Percentiles rank a stretch among this genome's conserved stretches.
Evolutionary conservation across 2,329 filamentous ascomycete species (phyloP).

Genomic region (Scolecobasidium constrictum): DNA sequence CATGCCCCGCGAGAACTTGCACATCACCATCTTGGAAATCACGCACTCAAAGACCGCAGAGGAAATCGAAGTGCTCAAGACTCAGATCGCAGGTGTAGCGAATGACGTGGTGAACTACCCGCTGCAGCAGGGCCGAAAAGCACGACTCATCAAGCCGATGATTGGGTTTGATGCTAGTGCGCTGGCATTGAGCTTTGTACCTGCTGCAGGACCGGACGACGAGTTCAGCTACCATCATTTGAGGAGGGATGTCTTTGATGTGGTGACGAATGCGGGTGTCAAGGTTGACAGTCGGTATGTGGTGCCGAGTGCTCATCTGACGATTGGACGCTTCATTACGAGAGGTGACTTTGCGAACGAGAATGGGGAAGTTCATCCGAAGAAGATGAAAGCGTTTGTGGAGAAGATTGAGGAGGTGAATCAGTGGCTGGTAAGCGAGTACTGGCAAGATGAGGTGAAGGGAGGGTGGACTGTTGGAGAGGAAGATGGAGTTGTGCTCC

Average conservation of each 20-base stretch:
- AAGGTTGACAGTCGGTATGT: constrained; percentile 69
- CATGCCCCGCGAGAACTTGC: constrained; percentile 68
- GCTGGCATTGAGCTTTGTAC: constrained; percentile 77
- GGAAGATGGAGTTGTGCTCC: constrained; percentile 67
- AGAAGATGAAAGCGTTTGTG: constrained; percentile 55
- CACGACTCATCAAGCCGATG: constrained; percentile 70
- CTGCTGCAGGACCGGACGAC: constrained; percentile 61
- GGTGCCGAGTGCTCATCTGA: constrained; percentile 83
- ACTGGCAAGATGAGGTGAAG: constrained; percentile 51
- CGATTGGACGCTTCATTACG: constrained; percentile 68
- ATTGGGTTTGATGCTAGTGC: constrained; percentile 79
- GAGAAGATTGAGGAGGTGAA: constrained; percentile 67
- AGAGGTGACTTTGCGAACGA: constrained; percentile 46
- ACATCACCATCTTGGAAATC: constrained; percentile 78
- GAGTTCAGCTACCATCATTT: constrained; percentile 84
- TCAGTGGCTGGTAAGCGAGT: constrained; percentile 56
- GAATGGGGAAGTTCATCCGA: constrained; percentile 31
- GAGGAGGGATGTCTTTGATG: constrained; percentile 62
- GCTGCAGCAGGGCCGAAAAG: constrained; percentile 43
- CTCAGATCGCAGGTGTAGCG: constrained; percentile 44
- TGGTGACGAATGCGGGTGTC: constrained; percentile 52
- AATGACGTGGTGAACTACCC: constrained; percentile 55
- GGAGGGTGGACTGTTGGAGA: constrained; percentile 84
- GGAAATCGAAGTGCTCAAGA: constrained; percentile 55
- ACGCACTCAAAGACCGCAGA: constrained; percentile 63